Evolutionary conservation across 2,329 filamentous ascomycete species (phyloP).

Genomic region (Graphilbum ipis-grandicollis): DNA sequence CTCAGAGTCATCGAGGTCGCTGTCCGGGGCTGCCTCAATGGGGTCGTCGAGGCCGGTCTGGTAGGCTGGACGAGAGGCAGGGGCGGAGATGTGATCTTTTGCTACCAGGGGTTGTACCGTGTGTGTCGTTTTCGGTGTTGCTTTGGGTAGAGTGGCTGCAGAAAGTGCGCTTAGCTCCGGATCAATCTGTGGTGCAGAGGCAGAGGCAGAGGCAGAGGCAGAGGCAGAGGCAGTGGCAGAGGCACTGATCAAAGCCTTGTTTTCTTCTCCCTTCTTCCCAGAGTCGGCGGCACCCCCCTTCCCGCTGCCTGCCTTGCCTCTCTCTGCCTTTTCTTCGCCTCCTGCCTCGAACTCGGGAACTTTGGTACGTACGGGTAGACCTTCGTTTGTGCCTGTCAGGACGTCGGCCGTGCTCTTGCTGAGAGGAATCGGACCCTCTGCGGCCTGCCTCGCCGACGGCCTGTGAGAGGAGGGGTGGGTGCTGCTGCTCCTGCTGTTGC

Average conservation of each 20-base stretch:
- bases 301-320: background rate
- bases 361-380: constrained; percentile 11
- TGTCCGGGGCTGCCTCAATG: background rate
- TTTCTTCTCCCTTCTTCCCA: too few relatives aligned
- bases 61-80: too few relatives aligned
- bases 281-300: too few relatives aligned
- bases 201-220: background rate
- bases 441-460: constrained; percentile 1
- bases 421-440: constrained; percentile 2
- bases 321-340: background rate
- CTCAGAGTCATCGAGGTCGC: constrained; percentile 1
- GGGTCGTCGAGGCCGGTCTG: background rate
- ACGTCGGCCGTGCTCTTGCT: background rate
- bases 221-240: background rate
- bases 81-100: background rate
- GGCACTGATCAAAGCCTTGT: too few relatives aligned
- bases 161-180: constrained; percentile 7
- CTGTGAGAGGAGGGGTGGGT: background rate
- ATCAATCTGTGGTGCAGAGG: background rate
- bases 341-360: background rate
- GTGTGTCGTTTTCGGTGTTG: constrained; percentile 4
- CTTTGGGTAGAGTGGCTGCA: constrained; percentile 5
- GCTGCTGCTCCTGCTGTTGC: background rate
- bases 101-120: constrained; percentile 8
- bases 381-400: background rate